Conservation (phyloP, 108 stramenopile genomes). For the Halocafeteria seosinensis region DNA sequence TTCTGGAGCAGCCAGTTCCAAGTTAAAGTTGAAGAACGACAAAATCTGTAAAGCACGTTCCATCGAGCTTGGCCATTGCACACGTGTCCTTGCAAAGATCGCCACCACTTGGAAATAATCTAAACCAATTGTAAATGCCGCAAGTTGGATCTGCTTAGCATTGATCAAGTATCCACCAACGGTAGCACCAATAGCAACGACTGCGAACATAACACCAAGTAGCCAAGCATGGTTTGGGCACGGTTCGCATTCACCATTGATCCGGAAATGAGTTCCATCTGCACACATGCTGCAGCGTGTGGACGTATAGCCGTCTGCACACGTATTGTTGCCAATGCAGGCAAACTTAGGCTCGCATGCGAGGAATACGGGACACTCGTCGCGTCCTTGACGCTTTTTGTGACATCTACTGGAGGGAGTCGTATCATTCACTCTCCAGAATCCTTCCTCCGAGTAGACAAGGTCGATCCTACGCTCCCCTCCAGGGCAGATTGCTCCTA, state of each 20-base stretch:
- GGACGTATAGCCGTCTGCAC: slow-evolving; percentile 9
- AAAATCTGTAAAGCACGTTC: slow-evolving; percentile 1
- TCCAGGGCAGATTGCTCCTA: no score
- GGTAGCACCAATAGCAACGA: not conserved
- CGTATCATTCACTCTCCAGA: no score
- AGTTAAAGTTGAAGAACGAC: slow-evolving; percentile 20
- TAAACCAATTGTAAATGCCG: slow-evolving; percentile 13
- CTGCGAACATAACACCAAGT: slow-evolving; percentile 3
- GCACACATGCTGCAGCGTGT: slow-evolving; percentile 15
- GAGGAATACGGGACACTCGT: slow-evolving; percentile 1
- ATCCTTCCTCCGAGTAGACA: no score
- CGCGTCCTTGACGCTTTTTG: not conserved
- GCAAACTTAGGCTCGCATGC: slow-evolving; percentile 15
- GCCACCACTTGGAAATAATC: slow-evolving; percentile 25
- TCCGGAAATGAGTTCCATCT: not conserved
- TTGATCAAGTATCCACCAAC: slow-evolving; percentile 11
- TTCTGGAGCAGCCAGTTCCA: slow-evolving; percentile 25
- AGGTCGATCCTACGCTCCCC: no score
- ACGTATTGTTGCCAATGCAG: slow-evolving; percentile 24
- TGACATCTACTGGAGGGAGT: no score
- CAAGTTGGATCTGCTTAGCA: slow-evolving; percentile 18
- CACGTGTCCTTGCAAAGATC: slow-evolving; percentile 8
- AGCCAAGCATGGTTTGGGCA: slow-evolving; percentile 23
- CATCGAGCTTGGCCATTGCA: slow-evolving; percentile 16
- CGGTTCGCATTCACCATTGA: slow-evolving; percentile 14